A percentile compares a stretch with the other conserved stretches of the same genome.
Evolutionary conservation across 371 early-diverging fungal species (phyloP).

Genomic region (Rhizopus microsporus): DNA sequence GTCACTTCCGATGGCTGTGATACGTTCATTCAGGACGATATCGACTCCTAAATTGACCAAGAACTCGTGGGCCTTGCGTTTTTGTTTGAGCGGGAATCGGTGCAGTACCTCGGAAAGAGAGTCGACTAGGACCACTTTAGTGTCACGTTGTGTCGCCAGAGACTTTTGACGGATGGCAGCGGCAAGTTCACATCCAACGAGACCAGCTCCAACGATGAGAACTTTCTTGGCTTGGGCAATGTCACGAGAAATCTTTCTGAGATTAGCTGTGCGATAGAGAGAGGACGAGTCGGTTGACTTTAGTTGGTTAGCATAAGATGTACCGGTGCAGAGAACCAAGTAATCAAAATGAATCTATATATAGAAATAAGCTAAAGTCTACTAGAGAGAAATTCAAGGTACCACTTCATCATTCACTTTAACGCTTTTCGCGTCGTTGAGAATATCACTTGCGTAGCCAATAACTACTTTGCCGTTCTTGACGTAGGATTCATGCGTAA

Average conservation of each 20-base stretch:
- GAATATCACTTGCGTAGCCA: conserved; percentile 40
- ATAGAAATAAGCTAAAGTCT: not conserved
- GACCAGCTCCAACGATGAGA: conserved; percentile 61
- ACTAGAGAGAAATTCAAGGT: conserved; percentile 4
- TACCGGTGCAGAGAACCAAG: conserved; percentile 71
- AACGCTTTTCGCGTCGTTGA: conserved; percentile 29
- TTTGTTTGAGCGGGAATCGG: conserved; percentile 44
- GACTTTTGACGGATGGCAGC: conserved; percentile 51
- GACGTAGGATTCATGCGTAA: conserved; percentile 42
- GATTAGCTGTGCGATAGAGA: conserved; percentile 32
- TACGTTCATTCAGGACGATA: conserved; percentile 63
- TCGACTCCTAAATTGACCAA: conserved; percentile 61
- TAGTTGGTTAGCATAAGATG: conserved; percentile 54
- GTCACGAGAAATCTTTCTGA: conserved; percentile 42
- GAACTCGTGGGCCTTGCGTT: conserved; percentile 45
- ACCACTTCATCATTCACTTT: conserved; percentile 34
- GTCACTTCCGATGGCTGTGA: conserved; percentile 25
- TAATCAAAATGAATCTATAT: conserved; percentile 66
- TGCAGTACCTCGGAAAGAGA: conserved; percentile 38
- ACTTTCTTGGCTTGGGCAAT: conserved; percentile 55
- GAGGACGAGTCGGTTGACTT: conserved; percentile 49
- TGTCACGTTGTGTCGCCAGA: conserved; percentile 40
- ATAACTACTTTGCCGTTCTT: conserved; percentile 47
- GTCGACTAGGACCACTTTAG: conserved; percentile 58
- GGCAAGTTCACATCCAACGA: conserved; percentile 69